Conservation (phyloP, 2,329 filamentous ascomycete species). For the Aspergillus flavus region DNA sequence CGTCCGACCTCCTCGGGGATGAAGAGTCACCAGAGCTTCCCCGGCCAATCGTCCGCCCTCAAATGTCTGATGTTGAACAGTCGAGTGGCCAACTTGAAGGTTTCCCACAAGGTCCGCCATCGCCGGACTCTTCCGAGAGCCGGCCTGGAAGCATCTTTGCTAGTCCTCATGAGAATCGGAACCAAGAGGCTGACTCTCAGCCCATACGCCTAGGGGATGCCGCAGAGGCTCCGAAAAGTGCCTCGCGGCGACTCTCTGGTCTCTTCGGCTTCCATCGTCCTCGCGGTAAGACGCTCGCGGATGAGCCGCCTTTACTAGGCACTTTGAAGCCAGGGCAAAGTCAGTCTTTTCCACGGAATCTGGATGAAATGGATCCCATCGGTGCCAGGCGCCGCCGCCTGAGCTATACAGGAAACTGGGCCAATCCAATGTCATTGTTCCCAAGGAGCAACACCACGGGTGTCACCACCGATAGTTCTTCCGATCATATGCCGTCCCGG, state of each 20-base stretch:
- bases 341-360: constrained; percentile 63
- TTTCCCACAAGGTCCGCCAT: constrained; percentile 43
- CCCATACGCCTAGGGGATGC: constrained; percentile 34
- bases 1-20: constrained; percentile 62
- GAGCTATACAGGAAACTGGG: constrained; percentile 61
- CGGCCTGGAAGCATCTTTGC: constrained; percentile 49
- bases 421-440: constrained; percentile 52
- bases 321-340: constrained; percentile 63
- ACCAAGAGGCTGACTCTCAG: constrained; percentile 40
- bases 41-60: constrained; percentile 29
- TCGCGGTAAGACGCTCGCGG: constrained; percentile 62
- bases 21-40: constrained; percentile 49
- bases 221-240: constrained; percentile 44
- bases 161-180: constrained; percentile 48
- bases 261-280: constrained; percentile 62
- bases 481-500: constrained; percentile 42
- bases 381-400: constrained; percentile 55
- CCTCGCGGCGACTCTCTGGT: constrained; percentile 58
- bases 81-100: constrained; percentile 34
- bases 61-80: constrained; percentile 34
- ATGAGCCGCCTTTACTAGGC: constrained; percentile 60
- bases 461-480: constrained; percentile 46
- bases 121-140: constrained; percentile 48
- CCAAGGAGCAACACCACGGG: constrained; percentile 48
- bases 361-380: constrained; percentile 55